A percentile compares a stretch with the other conserved stretches of the same genome.
Conservation (phyloP, 495 filamentous ascomycete genomes). For the Neurospora terricola region DNA sequence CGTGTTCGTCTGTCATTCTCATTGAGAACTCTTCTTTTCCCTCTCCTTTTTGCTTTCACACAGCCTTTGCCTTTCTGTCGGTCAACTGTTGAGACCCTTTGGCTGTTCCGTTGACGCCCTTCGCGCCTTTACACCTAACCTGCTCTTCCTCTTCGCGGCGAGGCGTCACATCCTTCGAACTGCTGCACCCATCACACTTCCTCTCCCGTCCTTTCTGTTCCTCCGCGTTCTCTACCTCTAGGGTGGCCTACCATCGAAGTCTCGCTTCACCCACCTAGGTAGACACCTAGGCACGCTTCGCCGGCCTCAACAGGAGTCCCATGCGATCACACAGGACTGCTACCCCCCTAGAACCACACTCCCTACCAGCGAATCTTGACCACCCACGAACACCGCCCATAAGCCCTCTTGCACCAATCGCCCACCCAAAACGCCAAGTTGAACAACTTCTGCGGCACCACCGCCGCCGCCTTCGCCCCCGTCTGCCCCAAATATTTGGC, state of each 20-base stretch:
- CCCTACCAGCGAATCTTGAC: neutral
- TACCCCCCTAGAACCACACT: neutral
- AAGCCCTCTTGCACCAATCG: neutral
- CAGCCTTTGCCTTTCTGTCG: neutral
- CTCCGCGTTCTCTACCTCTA: neutral
- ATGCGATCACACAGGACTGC: neutral
- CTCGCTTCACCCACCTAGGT: neutral
- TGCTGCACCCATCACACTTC: neutral
- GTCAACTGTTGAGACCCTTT: neutral
- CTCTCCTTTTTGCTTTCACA: neutral
- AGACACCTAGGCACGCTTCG: too few species aligned
- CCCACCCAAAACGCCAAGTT: neutral
- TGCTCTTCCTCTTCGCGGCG: neutral
- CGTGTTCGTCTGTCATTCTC: neutral
- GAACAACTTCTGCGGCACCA: neutral
- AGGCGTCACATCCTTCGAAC: neutral
- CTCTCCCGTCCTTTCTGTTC: neutral
- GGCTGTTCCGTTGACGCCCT: neutral
- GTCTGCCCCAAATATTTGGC: neutral
- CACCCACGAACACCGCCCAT: neutral
- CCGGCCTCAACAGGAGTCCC: neutral
- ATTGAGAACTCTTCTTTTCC: neutral
- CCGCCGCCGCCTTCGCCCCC: neutral
- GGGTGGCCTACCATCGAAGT: neutral
- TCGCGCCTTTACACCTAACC: neutral